These are phyloP conservation scores for Domatiomyces catenatus DNA, from an alignment of 2,329 filamentous ascomycete genomes.

Conservation along the genomic window DNA sequence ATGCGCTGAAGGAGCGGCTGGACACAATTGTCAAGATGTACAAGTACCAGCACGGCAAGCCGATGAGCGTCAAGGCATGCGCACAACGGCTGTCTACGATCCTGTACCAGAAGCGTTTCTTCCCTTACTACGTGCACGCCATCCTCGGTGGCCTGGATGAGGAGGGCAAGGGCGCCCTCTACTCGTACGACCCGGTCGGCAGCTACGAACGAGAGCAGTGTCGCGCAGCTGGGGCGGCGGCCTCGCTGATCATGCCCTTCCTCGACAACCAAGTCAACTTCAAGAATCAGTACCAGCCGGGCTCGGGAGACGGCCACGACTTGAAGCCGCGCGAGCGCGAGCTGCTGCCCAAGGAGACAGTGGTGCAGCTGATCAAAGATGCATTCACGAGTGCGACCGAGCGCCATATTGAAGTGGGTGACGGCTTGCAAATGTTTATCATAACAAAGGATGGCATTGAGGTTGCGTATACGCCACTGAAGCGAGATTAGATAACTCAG, in stretches of 20 bases:
- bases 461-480: constrained; percentile 69
- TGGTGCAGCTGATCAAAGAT: constrained; percentile 83
- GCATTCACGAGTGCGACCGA: constrained; percentile 96
- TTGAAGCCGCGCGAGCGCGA: constrained; percentile 48
- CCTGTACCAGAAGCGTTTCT: constrained; percentile 94
- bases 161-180: constrained; percentile 82
- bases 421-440: constrained; percentile 87
- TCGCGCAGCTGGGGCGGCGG: constrained; percentile 78
- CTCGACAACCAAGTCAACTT: constrained; percentile 99
- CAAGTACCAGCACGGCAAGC: constrained; percentile 92
- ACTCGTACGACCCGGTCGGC: constrained; percentile 94
- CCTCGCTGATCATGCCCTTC: constrained; percentile 96
- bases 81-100: constrained; percentile 91
- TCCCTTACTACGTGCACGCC: constrained; percentile 93
- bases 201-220: constrained; percentile 97
- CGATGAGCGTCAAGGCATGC: constrained; percentile 86
- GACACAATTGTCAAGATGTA: constrained; percentile 98
- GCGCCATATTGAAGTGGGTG: constrained; percentile 97
- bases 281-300: constrained; percentile 94
- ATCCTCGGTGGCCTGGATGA: constrained; percentile 91
- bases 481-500: constrained; percentile 55
- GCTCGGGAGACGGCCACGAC: constrained; percentile 67
- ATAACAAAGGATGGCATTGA: constrained; percentile 79
- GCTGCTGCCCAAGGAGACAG: constrained; percentile 49
- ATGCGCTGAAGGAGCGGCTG: constrained; percentile 82